phyloP scores from a whole-genome alignment of 1,284 basidiomycete species.

The Tilletia caries region DNA sequence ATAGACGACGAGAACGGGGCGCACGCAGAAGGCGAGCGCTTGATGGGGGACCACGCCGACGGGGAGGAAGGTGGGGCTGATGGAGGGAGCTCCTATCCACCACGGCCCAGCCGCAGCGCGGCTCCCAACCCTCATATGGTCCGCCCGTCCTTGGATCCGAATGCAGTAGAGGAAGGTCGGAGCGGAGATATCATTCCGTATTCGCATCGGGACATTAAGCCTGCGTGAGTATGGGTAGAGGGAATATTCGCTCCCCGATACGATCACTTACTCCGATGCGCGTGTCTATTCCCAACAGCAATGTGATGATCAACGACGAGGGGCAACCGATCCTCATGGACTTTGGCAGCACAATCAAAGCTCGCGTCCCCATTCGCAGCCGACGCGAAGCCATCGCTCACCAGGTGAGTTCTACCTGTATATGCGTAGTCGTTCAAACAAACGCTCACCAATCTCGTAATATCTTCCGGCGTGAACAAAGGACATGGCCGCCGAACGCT shows the following conservation, averaged over 20 bases:
- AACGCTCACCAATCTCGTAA: too few relatives aligned
- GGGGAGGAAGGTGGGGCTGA: conserved; percentile 58
- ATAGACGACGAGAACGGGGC: background rate
- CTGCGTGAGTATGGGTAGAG: conserved; percentile 65
- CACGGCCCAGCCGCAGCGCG: conserved; percentile 22
- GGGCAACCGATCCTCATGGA: conserved; percentile 88
- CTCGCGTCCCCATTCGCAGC: conserved; percentile 72
- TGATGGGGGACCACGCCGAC: conserved; percentile 37
- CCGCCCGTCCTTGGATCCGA: conserved; percentile 33
- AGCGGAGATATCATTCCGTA: conserved; percentile 65
- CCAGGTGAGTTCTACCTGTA: conserved; percentile 27
- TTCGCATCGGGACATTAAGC: conserved; percentile 95
- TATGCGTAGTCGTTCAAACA: too few relatives aligned
- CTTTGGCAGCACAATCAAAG: conserved; percentile 83
- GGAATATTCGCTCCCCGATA: too few relatives aligned
- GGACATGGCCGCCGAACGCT: conserved; percentile 48
- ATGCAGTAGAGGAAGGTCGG: conserved; percentile 55
- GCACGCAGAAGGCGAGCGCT: conserved; percentile 15
- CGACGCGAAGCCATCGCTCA: conserved; percentile 69
- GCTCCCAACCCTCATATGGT: background rate
- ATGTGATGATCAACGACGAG: conserved; percentile 93
- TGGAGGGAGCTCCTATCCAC: conserved; percentile 28
- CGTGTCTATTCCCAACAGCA: conserved; percentile 55
- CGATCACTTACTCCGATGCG: too few relatives aligned
- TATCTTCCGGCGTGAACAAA: too few relatives aligned